Conservation (phyloP, 208 protist genomes). For the Leishmania major region DNA sequence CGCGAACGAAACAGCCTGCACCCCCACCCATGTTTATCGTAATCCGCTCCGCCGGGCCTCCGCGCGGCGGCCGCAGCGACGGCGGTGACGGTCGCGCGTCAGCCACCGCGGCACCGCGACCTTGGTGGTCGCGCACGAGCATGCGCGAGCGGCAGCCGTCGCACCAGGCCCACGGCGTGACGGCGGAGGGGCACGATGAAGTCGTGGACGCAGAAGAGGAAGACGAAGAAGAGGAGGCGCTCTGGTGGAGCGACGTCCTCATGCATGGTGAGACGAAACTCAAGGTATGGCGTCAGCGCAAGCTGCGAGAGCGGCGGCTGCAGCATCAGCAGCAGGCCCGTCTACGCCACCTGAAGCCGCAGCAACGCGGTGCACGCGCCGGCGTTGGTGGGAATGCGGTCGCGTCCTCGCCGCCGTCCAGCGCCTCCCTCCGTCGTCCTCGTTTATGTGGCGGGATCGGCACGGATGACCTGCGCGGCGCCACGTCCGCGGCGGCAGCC, state of each 20-base stretch:
- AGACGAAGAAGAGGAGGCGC: conserved; percentile 38
- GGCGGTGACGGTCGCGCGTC: not conserved
- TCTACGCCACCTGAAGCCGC: conserved; percentile 1
- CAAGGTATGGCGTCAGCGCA: conserved; percentile 18
- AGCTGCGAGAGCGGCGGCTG: conserved; percentile 19
- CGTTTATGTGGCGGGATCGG: not conserved
- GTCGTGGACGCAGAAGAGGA: not conserved
- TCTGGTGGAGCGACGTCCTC: conserved; percentile 65
- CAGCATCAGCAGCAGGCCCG: conserved; percentile 21
- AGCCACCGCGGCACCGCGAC: not conserved
- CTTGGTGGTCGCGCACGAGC: not conserved
- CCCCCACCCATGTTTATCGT: conserved; percentile 22
- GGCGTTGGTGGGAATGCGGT: not conserved
- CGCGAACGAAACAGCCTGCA: not conserved
- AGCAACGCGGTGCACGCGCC: not conserved
- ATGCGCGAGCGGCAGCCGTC: not conserved
- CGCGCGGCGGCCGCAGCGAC: conserved; percentile 3
- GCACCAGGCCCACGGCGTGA: not conserved
- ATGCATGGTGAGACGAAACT: conserved; percentile 35
- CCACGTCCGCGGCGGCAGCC: not conserved
- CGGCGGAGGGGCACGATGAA: not conserved
- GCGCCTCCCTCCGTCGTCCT: not conserved
- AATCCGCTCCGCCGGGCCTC: conserved; percentile 13
- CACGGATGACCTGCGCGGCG: not conserved
- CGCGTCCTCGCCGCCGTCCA: not conserved